Conservation (phyloP, 495 filamentous ascomycete species). For the Penicillium nucicola region DNA sequence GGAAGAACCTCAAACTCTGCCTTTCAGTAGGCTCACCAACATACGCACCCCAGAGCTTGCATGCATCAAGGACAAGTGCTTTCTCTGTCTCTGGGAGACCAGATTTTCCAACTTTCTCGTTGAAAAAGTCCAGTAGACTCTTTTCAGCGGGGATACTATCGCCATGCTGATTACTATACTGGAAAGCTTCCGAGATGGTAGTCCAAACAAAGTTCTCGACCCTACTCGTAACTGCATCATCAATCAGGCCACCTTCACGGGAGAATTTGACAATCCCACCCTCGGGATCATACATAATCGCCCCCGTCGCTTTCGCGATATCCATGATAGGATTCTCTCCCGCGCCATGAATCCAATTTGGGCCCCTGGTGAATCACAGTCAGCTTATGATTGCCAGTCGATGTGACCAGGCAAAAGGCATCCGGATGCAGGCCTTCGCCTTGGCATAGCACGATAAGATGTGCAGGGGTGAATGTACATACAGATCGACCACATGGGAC, state of each 20-base stretch:
- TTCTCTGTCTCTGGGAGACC: slow-evolving; percentile 51
- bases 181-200: slow-evolving; percentile 74
- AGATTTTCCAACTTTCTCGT: slow-evolving; percentile 55
- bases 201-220: slow-evolving; percentile 70
- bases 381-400: neutral
- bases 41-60: slow-evolving; percentile 82
- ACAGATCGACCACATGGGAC: slow-evolving; percentile 48
- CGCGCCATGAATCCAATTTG: slow-evolving; percentile 95
- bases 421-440: no score
- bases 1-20: slow-evolving; percentile 91
- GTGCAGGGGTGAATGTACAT: neutral
- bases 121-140: slow-evolving; percentile 78
- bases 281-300: slow-evolving; percentile 53
- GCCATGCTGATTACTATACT: slow-evolving; percentile 67
- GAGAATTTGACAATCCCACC: slow-evolving; percentile 58
- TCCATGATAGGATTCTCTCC: slow-evolving; percentile 79
- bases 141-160: slow-evolving; percentile 59
- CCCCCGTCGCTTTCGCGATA: slow-evolving; percentile 67
- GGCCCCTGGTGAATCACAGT: slow-evolving; percentile 51
- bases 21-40: slow-evolving; percentile 72
- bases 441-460: no score
- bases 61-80: slow-evolving; percentile 56
- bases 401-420: no score
- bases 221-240: slow-evolving; percentile 47
- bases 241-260: slow-evolving; percentile 56